A percentile compares a stretch with the other conserved stretches of the same genome.
Conservation (phyloP, 352 stramenopile genomes). For the Peronospora farinosa region DNA sequence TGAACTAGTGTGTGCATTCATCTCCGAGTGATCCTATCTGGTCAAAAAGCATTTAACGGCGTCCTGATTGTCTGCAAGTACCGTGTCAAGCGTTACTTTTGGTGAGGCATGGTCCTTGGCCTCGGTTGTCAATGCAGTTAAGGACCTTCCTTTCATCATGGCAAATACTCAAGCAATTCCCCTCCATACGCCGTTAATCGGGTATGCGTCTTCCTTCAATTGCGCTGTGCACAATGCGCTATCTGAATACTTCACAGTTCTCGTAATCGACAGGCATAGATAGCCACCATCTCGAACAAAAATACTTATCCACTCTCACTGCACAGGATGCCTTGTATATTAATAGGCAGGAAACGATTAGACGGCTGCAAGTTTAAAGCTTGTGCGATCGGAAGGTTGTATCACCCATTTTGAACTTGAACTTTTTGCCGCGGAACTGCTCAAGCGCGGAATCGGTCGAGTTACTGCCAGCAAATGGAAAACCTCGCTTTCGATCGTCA, state of each 20-base stretch:
- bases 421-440: constrained; percentile 65
- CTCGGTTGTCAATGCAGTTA: not conserved
- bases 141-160: not conserved
- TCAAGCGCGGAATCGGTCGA: constrained; percentile 47
- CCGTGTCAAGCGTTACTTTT: not conserved
- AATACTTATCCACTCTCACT: not conserved
- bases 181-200: not conserved
- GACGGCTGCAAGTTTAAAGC: constrained; percentile 29
- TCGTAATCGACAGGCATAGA: too few relatives aligned
- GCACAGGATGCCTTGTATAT: not conserved
- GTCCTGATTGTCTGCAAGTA: constrained; percentile 2
- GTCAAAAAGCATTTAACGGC: constrained; percentile 9
- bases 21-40: constrained; percentile 7
- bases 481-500: constrained; percentile 37
- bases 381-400: constrained; percentile 78
- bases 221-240: constrained; percentile 3
- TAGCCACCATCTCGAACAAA: too few relatives aligned
- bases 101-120: not conserved
- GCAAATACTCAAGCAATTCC: not conserved
- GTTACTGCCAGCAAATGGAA: constrained; percentile 22
- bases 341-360: not conserved
- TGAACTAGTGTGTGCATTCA: not conserved
- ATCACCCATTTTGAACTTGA: constrained; percentile 45
- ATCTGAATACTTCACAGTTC: not conserved
- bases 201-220: not conserved